Evolutionary conservation across 345 rosid species (phyloP), one percentile per base, ranked within the genome.

Genomic region (Conringia planisiliqua): DNA sequence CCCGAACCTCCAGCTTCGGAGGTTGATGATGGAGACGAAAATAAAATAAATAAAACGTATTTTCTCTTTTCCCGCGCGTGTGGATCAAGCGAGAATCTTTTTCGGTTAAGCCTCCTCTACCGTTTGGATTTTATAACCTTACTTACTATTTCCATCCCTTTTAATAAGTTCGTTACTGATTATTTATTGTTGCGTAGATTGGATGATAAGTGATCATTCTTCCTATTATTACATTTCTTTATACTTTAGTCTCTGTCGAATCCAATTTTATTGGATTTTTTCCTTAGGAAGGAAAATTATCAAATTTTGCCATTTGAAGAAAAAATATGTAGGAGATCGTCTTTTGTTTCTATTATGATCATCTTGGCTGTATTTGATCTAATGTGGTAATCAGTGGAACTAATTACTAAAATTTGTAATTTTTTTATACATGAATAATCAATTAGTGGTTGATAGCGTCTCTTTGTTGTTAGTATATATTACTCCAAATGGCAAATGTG

Each of bases 1-100:
- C 56, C 76, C 82, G 73, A 80, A 60, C 83, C 84, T 81, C 1
- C 39, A 12, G 80, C 80, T 76, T 76, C 75, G 80, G 74, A 32
- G 4, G 4, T 63, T 71, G 0, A 10, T 17, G 2, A n/a, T n/a
- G n/a, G n/a, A n/a, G n/a, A n/a, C n/a, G 5, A 69, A 29, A 4
- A 55, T n/a, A 18, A 17, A 52, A 35, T 7, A 30, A 30, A 4
- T 0, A 30, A 54, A 54, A 54, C 35, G 35, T 27, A 13, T 48
- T 14, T 26, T 32, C 24, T 18, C 10, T 36, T 30, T 43, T 60
- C 16, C 42, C 70, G 79, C 73, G 79, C 62, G 68, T 72, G 32
- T 40, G 12, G 2, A 51, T 33, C 27, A 73, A 52, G 64, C 71
- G 22, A 74, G 18, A 43, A 73, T 74, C 78, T 73, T 20, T 66